Base-by-base conservation (phyloP, 176 grass and related monocot genomes). In the Melocanna baccifera region DNA sequence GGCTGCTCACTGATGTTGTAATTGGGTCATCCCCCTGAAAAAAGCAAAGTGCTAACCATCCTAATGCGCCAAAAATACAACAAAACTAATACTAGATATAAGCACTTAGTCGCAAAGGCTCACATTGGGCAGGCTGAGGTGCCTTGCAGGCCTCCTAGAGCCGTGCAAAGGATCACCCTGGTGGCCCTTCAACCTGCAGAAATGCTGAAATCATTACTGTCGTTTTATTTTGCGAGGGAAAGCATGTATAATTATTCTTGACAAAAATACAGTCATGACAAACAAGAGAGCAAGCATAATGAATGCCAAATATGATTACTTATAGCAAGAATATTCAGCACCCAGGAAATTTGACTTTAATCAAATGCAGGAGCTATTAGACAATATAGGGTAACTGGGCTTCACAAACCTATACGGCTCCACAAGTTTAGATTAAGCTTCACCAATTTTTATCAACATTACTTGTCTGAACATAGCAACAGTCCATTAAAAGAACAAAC, bases 121-220 rank as follows among this genome's bases (percentile, higher is more conserved):
- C 86, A 95, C 96, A 94, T 84, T 89, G 32, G 86, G 78, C 55
- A 92, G 64, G 25, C 76, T 85, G 40, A 52, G 62, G 20, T 87
- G 89, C 67, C 89, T 86, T 1, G 68, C n/a, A 47, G 79, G 85
- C 8, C 79, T 95, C 48, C 86, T 81, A 29, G 87, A 83, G n/a
- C 75, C 82, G 15, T 90, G 84, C 68, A 87, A 82, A 36, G 74
- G 40, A 88, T 92, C 93, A 66, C 57, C 81, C 9, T 86, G 75
- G 40, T 92, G 89, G 34, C 78, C 86, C 83, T 95, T 98, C 39
- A 88, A 89, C 77, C 96, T 98, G 85, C 28, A 57, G 71, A 74
- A 40, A 67, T 26, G 26, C 12, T 26, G 84, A 39, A 66, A 41
- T 65, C 71, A 75, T 57, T 43, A 79, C 77, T 34, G 26, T 1